Conservation (phyloP, 2,329 filamentous ascomycete genomes). For the Cordyceps militaris region DNA sequence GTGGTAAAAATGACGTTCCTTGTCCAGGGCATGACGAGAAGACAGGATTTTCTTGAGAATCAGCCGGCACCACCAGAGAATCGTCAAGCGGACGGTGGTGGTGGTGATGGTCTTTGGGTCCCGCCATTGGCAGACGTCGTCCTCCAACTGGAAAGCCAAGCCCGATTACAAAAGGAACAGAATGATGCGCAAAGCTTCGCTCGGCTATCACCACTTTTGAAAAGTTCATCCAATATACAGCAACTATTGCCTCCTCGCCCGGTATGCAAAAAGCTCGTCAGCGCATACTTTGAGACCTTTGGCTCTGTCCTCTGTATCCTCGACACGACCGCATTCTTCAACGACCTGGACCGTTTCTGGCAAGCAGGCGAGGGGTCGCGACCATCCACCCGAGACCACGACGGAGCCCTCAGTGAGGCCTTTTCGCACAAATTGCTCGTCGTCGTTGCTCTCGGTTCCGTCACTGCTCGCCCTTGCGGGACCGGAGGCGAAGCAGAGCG, state of each 20-base stretch:
- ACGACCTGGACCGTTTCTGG: slow-evolving; percentile 40
- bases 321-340: slow-evolving; percentile 43
- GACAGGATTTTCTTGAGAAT: not conserved
- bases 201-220: not conserved
- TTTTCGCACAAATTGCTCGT: slow-evolving; percentile 49
- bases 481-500: not conserved
- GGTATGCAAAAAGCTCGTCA: slow-evolving; percentile 35
- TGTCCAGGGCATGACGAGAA: not conserved
- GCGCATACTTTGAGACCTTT: slow-evolving; percentile 41
- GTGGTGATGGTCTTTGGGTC: not conserved
- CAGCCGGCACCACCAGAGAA: no score
- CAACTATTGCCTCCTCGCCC: slow-evolving; percentile 17
- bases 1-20: not conserved
- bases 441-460: slow-evolving; percentile 45
- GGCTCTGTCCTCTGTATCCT: slow-evolving; percentile 47
- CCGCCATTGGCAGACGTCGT: not conserved
- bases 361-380: slow-evolving; percentile 13
- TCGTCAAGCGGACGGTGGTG: not conserved
- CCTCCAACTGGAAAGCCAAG: not conserved
- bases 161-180: not conserved
- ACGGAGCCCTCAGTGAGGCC: slow-evolving; percentile 13
- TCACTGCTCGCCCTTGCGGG: slow-evolving; percentile 18
- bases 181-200: not conserved
- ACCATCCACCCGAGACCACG: slow-evolving; percentile 14
- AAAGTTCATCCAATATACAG: not conserved